Evolutionary conservation across 2,329 filamentous ascomycete genomes (phyloP).

Genomic region (Aureobasidium uvarum): DNA sequence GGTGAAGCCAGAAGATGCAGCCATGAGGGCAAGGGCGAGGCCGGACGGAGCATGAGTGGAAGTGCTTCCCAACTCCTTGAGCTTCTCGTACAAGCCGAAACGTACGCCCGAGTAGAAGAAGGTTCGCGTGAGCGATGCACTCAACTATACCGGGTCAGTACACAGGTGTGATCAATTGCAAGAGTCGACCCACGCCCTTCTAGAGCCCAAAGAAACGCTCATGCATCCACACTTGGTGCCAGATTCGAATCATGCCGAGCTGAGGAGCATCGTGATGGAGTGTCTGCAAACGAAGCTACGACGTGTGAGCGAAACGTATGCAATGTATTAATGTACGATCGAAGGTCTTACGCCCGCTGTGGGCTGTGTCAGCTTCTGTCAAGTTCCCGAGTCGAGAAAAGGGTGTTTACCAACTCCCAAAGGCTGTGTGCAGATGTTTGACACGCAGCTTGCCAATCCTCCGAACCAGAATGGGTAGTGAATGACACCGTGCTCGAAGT

Average conservation of each 20-base stretch:
- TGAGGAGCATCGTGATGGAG: conserved; percentile 23
- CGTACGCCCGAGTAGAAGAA: conserved; percentile 31
- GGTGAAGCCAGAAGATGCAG: conserved; percentile 29
- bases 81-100: conserved; percentile 32
- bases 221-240: conserved; percentile 29
- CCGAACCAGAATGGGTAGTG: conserved; percentile 33
- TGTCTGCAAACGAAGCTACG: conserved; percentile 28
- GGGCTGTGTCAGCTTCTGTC: not conserved
- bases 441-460: conserved; percentile 32
- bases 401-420: conserved; percentile 30
- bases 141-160: conserved; percentile 28
- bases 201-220: conserved; percentile 31
- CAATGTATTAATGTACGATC: not conserved
- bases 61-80: conserved; percentile 31
- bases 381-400: not conserved
- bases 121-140: conserved; percentile 30
- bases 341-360: conserved; percentile 23
- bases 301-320: not conserved
- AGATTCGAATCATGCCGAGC: conserved; percentile 29
- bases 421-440: conserved; percentile 31
- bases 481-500: conserved; percentile 32
- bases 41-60: conserved; percentile 30
- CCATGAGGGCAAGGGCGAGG: conserved; percentile 29
- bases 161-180: not conserved
- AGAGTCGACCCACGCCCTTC: conserved; percentile 30